Conservation (phyloP, 306 rosid genomes). For the Cyamopsis tetragonoloba region DNA sequence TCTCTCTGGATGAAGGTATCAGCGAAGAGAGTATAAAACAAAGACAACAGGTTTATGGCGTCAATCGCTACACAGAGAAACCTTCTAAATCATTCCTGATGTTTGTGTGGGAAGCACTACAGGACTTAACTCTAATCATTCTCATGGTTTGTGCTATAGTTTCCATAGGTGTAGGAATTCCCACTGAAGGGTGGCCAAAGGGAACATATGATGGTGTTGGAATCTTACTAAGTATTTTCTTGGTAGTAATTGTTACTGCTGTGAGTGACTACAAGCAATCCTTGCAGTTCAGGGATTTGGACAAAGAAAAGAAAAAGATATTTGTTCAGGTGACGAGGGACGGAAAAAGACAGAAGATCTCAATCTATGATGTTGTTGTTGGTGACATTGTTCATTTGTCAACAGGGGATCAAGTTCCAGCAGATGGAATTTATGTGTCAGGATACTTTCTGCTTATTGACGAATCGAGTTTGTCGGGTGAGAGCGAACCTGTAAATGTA, state of each 20-base stretch:
- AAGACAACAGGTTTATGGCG: slow-evolving; percentile 76
- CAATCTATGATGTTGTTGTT: slow-evolving; percentile 74
- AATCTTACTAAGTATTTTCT: slow-evolving; percentile 66
- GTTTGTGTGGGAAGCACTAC: slow-evolving; percentile 92
- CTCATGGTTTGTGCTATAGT: slow-evolving; percentile 83
- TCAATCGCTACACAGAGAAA: slow-evolving; percentile 71
- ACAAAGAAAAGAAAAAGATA: slow-evolving; percentile 86
- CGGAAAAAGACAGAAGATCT: slow-evolving; percentile 65
- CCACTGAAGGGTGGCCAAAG: slow-evolving; percentile 95
- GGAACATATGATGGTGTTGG: slow-evolving; percentile 91
- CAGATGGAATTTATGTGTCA: slow-evolving; percentile 79
- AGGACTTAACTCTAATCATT: slow-evolving; percentile 78
- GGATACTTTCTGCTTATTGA: slow-evolving; percentile 78
- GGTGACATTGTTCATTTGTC: slow-evolving; percentile 93
- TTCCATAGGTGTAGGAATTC: slow-evolving; percentile 74
- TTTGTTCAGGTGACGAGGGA: slow-evolving; percentile 75
- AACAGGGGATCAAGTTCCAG: slow-evolving; percentile 90
- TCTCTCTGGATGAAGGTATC: slow-evolving; percentile 57
- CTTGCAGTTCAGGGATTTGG: slow-evolving; percentile 79
- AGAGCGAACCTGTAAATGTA: slow-evolving; percentile 74
- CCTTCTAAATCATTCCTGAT: slow-evolving; percentile 58
- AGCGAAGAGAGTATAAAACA: slow-evolving; percentile 36
- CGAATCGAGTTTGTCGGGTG: slow-evolving; percentile 94
- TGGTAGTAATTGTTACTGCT: slow-evolving; percentile 89
- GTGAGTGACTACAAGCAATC: slow-evolving; percentile 88